Conservation (phyloP, 1,284 basidiomycete genomes). For the Polyporus tsugae region DNA sequence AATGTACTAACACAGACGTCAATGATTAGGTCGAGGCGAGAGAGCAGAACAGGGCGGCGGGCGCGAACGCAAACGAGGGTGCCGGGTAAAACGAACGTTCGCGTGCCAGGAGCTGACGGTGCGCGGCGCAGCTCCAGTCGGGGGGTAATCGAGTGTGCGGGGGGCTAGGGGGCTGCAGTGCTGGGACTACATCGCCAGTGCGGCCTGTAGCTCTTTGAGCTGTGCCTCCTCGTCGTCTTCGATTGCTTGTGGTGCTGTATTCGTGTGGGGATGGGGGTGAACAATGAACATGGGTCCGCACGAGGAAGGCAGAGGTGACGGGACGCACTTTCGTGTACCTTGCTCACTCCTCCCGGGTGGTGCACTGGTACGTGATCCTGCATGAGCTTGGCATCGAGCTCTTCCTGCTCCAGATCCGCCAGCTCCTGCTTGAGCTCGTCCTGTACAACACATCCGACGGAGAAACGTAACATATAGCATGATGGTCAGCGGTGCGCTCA, state of each 20-base stretch:
- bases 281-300: slow-evolving; percentile 24
- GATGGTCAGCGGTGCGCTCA: slow-evolving; percentile 16
- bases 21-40: slow-evolving; percentile 28
- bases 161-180: slow-evolving; percentile 15
- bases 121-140: background rate
- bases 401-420: slow-evolving; percentile 91
- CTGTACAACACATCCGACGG: slow-evolving; percentile 49
- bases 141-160: slow-evolving; percentile 16
- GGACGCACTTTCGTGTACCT: slow-evolving; percentile 63
- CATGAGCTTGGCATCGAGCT: slow-evolving; percentile 87
- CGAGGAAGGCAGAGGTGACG: slow-evolving; percentile 10
- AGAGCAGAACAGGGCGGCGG: slow-evolving; percentile 4
- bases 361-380: slow-evolving; percentile 94
- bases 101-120: slow-evolving; percentile 20
- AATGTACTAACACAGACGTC: slow-evolving; percentile 37
- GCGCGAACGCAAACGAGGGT: slow-evolving; percentile 9
- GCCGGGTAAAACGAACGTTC: slow-evolving; percentile 27
- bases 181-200: slow-evolving; percentile 79
- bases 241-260: slow-evolving; percentile 56
- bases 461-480: background rate
- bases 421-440: slow-evolving; percentile 88
- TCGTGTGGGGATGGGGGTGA: slow-evolving; percentile 22
- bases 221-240: slow-evolving; percentile 97
- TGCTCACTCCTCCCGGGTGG: slow-evolving; percentile 71
- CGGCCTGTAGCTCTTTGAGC: slow-evolving; percentile 92